A percentile compares a stretch with the other conserved stretches of the same genome.
phyloP scores from a whole-genome alignment of 2,329 filamentous ascomycete species.

The Hirsutella rhossiliensis region DNA sequence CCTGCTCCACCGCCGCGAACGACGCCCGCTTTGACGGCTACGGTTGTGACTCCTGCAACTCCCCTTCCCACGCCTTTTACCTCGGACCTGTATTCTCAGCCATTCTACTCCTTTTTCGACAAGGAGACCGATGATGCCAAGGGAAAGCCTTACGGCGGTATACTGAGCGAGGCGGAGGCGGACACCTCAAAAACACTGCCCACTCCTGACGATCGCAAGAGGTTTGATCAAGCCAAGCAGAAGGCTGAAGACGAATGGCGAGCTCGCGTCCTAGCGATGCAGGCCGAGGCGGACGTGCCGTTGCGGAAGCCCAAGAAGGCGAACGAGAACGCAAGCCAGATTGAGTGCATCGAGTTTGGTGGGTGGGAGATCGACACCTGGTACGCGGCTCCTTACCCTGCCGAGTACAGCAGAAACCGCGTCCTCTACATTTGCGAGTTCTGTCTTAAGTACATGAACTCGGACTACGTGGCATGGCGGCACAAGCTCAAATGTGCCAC shows the following conservation, averaged over 20 bases:
- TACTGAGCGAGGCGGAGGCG: conserved; percentile 77
- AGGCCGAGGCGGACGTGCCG: conserved; percentile 51
- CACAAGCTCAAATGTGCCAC: conserved; percentile 95
- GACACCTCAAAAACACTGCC: conserved; percentile 87
- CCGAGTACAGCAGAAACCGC: conserved; percentile 93
- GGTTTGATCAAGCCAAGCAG: conserved; percentile 81
- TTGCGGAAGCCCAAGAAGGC: conserved; percentile 60
- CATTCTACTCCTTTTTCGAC: conserved; percentile 81
- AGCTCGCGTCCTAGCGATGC: conserved; percentile 44
- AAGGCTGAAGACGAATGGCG: conserved; percentile 91
- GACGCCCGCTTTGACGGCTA: conserved; percentile 7
- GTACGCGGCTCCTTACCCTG: conserved; percentile 96
- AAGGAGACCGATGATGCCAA: conserved; percentile 82
- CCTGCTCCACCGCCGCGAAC: conserved; percentile 13
- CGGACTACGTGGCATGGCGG: conserved; percentile 93
- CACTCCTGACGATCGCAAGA: conserved; percentile 63
- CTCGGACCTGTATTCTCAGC: conserved; percentile 53
- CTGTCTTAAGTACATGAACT: conserved; percentile 99
- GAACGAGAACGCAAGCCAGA: conserved; percentile 83
- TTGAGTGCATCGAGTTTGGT: conserved; percentile 97
- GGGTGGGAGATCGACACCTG: conserved; percentile 97
- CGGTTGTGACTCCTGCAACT: conserved; percentile 8
- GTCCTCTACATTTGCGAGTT: conserved; percentile 99
- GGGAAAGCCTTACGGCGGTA: conserved; percentile 90
- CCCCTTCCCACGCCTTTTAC: conserved; percentile 44